Evolutionary conservation across 306 rosid species (phyloP).

Genomic region (Begonia fuchsioides): DNA sequence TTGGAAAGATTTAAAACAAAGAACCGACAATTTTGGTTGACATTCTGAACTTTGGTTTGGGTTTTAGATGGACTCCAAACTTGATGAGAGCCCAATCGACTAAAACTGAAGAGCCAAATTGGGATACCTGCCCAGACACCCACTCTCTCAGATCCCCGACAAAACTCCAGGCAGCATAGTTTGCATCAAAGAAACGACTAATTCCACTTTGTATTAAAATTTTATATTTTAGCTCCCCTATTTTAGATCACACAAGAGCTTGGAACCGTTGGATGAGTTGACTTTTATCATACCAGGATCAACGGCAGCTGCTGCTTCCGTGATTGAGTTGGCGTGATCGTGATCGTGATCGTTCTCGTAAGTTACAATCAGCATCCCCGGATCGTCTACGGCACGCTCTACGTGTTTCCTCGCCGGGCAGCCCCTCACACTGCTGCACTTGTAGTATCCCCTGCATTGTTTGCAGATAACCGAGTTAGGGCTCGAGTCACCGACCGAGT

Average conservation of each 20-base stretch:
- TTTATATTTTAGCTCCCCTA: too few relatives aligned
- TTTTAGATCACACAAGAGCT: neutral
- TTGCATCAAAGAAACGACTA: conserved; percentile 9
- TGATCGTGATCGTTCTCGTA: conserved; percentile 81
- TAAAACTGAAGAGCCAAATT: too few relatives aligned
- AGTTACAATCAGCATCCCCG: conserved; percentile 61
- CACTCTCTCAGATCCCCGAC: too few relatives aligned
- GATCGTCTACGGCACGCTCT: conserved; percentile 69
- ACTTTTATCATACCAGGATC: conserved; percentile 33
- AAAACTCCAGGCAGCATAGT: too few relatives aligned
- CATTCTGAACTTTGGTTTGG: too few relatives aligned
- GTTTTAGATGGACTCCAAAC: too few relatives aligned
- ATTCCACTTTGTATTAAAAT: too few relatives aligned
- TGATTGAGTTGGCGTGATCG: conserved; percentile 32
- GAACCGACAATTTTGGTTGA: too few relatives aligned
- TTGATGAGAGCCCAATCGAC: too few relatives aligned
- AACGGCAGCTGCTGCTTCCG: conserved; percentile 28
- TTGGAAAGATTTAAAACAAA: too few relatives aligned
- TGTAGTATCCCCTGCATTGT: conserved; percentile 68
- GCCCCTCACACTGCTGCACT: conserved; percentile 68
- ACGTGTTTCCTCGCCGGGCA: conserved; percentile 89
- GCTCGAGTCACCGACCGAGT: too few relatives aligned
- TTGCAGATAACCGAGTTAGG: neutral
- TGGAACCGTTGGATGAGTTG: conserved; percentile 12
- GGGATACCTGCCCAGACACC: too few relatives aligned